Base-by-base conservation (phyloP, 441 rosid genomes). In the Populus hybrid region DNA sequence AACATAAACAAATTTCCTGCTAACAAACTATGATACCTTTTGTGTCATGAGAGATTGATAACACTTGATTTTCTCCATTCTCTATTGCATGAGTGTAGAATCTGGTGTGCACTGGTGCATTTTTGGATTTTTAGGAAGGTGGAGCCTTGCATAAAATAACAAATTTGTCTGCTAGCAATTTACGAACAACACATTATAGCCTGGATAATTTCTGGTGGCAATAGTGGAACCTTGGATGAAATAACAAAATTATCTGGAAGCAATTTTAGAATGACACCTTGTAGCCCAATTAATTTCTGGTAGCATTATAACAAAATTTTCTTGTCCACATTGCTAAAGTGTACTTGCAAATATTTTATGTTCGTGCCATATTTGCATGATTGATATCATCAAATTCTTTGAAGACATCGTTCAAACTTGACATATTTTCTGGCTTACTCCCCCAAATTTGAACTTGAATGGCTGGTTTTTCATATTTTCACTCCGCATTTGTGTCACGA, bases 241-340 rank as follows among this genome's bases (percentile, higher is more conserved):
- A 30, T 30, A 30, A 14, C n/a, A 46, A 16, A 57, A 53, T 35
- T 34, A 3, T 24, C 53, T 21, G 18, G 67, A 8, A 57, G 53
- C 5, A 23, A 57, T 23, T 69, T 34, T 7, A 28, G 24, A 59
- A 23, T 67, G 19, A 36, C 26, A 18, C 67, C 35, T 46, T 46
- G 26, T 23, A 12, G 32, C n/a, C 67, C 7, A 5, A 75, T 32
- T 19, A 6, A 7, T n/a, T 68, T 40, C n/a, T n/a, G 59, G 28
- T 19, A 21, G 30, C 61, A 11, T 28, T 42, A 42, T 9, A 8
- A 19, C 38, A 34, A 64, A 73, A 53, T 14, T 3, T 42, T 57
- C 38, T 71, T 59, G 18, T 68, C 57, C 32, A 34, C 68, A 12
- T 67, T 75, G 53, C 78, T 77, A 67, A 72, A 46, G 64, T 71